Percentiles rank a stretch among this genome's conserved stretches.
These are phyloP conservation scores for Acaromyces ingoldii DNA, from an alignment of 1,284 basidiomycete genomes.

Conservation along the genomic window DNA sequence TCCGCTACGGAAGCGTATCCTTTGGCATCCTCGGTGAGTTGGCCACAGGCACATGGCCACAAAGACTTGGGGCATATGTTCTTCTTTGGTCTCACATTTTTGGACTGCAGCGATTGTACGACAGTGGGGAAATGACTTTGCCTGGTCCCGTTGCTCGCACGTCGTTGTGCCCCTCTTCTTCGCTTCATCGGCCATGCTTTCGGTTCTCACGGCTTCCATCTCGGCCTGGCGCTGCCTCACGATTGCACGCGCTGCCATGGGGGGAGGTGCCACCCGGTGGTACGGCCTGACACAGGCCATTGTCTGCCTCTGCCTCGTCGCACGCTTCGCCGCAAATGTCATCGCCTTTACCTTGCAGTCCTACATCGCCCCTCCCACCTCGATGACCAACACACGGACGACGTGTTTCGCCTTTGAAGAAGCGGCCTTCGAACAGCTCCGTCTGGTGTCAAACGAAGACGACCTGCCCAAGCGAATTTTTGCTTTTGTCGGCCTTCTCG, in stretches of 20 bases:
- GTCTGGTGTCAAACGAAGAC: not conserved
- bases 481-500: not conserved
- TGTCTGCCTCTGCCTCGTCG: slow-evolving; percentile 2
- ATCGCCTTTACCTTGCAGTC: not conserved
- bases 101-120: too few relatives aligned
- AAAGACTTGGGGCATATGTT: too few relatives aligned
- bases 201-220: not conserved
- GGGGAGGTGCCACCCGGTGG: not conserved
- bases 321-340: not conserved
- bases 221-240: slow-evolving; percentile 1
- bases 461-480: not conserved
- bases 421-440: not conserved
- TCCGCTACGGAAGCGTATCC: slow-evolving; percentile 1
- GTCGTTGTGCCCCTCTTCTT: too few relatives aligned
- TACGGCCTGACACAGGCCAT: not conserved
- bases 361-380: too few relatives aligned
- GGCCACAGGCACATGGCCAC: too few relatives aligned
- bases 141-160: too few relatives aligned
- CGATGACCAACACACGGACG: not conserved
- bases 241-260: slow-evolving; percentile 2
- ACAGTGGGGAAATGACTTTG: too few relatives aligned
- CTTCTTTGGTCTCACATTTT: too few relatives aligned
- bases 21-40: not conserved
- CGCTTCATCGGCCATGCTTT: not conserved
- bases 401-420: not conserved